Base-by-base conservation (phyloP, 805 yeast genomes). In the Suhomyces xylopsoci region DNA sequence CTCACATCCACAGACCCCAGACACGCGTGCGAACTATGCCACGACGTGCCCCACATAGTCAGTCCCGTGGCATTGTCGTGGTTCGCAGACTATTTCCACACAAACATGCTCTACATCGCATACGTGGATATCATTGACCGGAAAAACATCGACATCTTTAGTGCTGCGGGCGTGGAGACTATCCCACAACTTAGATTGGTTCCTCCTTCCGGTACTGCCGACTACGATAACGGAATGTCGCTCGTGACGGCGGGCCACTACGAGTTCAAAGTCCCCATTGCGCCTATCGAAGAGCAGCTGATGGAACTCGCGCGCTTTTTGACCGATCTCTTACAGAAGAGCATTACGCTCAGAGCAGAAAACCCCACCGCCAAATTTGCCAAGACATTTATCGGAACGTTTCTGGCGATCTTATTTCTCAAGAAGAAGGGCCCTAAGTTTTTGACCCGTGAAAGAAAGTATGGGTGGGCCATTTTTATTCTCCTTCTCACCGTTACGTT, bases 121-220 rank as follows among this genome's bases (percentile, higher is more conserved):
- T 68, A 73, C 42, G 78, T 81, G 10, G 92, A 87, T 54, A 77
- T 82, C 30, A 59, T 61, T 5, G 70, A 73, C 48, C 57, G 62
- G 2, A 63, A 70, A 2, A 84, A 84, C 58, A 54, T 68, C 9
- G 60, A 64, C 3, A 60, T 79, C 22, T 79, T 81, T 54, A 62
- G 68, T 24, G 65, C 68, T 8, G 58, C 84, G 49, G 64, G 69
- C 2, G 61, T 87, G 51, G 67, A 67, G 2, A 70, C 81, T 2
- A 81, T 85, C 3, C 94, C 96, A 1, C 84, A 82, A 54, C 58
- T 85, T n/a, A 82, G 90, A 83, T 70, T 87, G 2, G 77, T 81
- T 51, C 90, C 91, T 3, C 87, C 83, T 5, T 65, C 62, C 45
- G 40, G 50, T 24, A 42, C 56, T 22, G 68, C 64, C 30, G 58